Conservation (phyloP, 345 rosid species). For the Populus alba region DNA sequence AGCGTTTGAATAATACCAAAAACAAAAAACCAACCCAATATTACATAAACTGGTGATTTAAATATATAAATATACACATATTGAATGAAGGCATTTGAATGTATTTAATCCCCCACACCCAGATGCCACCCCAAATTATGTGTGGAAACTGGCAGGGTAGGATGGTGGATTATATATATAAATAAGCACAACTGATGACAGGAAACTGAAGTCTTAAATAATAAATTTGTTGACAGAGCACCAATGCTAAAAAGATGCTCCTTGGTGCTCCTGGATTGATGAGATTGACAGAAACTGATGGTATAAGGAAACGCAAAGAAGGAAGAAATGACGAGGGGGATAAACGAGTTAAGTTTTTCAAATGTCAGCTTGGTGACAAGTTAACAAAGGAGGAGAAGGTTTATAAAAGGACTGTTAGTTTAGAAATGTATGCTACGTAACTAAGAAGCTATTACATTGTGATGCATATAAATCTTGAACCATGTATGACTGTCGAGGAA, state of each 20-base stretch:
- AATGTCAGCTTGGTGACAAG: slow-evolving; percentile 35
- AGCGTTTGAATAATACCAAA: background rate
- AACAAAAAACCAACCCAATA: background rate
- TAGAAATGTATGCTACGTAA: background rate
- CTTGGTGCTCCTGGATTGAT: slow-evolving; percentile 17
- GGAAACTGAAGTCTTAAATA: background rate
- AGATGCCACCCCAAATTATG: background rate
- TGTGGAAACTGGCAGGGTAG: background rate
- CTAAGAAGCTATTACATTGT: too few relatives aligned
- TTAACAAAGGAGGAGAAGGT: slow-evolving; percentile 10
- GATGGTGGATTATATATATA: too few relatives aligned
- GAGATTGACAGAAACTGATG: slow-evolving; percentile 23
- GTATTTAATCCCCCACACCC: too few relatives aligned
- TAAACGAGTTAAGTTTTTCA: slow-evolving; percentile 44
- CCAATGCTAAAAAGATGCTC: background rate
- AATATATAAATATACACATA: background rate
- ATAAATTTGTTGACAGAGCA: background rate
- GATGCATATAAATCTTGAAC: too few relatives aligned
- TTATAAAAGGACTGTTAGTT: too few relatives aligned
- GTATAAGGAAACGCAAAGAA: slow-evolving; percentile 70
- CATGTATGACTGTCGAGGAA: background rate
- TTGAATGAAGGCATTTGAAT: background rate
- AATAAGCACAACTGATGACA: too few relatives aligned
- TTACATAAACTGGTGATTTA: background rate
- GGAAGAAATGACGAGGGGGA: slow-evolving; percentile 40